Conservation (phyloP, 2,329 filamentous ascomycete species). For the Phyllosticta citribraziliensis region DNA sequence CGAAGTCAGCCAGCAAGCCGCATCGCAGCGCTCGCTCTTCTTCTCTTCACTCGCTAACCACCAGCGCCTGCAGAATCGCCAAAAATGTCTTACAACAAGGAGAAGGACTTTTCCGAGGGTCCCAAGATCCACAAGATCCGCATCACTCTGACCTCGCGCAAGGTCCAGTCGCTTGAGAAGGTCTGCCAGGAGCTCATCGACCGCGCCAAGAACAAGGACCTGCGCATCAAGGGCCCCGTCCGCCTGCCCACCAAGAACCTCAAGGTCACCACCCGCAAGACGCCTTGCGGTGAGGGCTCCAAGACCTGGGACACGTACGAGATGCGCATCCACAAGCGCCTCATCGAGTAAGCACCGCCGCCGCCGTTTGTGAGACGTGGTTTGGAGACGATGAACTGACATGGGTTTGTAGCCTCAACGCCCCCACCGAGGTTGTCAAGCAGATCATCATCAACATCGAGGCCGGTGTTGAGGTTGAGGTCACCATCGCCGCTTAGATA, state of each 20-base stretch:
- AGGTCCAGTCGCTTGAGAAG: constrained; percentile 87
- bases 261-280: constrained; percentile 97
- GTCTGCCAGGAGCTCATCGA: constrained; percentile 98
- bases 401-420: constrained; percentile 57
- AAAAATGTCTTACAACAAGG: constrained; percentile 55
- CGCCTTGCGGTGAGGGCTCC: constrained; percentile 97
- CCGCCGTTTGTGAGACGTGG: not conserved
- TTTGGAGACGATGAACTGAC: not conserved
- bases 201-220: constrained; percentile 96
- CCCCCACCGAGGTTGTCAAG: constrained; percentile 96
- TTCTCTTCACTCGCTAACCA: constrained; percentile 7
- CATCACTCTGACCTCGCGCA: constrained; percentile 93
- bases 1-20: not conserved
- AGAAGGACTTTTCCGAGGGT: constrained; percentile 85
- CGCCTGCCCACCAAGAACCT: constrained; percentile 95
- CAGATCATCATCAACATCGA: constrained; percentile 95
- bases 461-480: constrained; percentile 86
- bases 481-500: constrained; percentile 72
- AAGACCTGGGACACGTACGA: constrained; percentile 99
- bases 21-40: constrained; percentile 6
- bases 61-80: constrained; percentile 11
- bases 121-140: constrained; percentile 98
- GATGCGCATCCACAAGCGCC: constrained; percentile 98
- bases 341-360: constrained; percentile 65
- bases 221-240: constrained; percentile 96